Evolutionary conservation across 2,329 filamentous ascomycete species (phyloP), one percentile per base, ranked within the genome.

Genomic region (Periconia macrospinosa): DNA sequence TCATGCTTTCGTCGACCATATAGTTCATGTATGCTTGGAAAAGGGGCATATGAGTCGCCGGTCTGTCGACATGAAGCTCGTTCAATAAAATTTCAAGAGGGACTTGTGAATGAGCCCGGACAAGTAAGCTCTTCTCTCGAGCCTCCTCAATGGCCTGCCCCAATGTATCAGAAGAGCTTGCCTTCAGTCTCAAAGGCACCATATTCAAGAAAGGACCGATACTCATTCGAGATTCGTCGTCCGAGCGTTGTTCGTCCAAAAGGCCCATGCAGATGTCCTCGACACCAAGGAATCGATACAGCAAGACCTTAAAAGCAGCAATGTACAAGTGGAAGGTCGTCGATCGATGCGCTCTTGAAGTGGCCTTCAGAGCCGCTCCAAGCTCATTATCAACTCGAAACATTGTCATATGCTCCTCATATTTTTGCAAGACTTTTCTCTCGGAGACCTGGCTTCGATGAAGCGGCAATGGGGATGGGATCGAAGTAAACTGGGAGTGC

Each of bases 1-100:
- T 13, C 30, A 33, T 33, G 13, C 30, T 33, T 33, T 33, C 30
- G 7, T 33, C 30, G 30, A 33, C 71, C 6, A 77, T 70, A 58
- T 82, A 83, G 62, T 83, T 75, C 40, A 82, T 58, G 18, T 78
- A 74, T 1, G 67, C 73, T 59, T 85, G 82, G 68, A 83, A 83
- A 0, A 84, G 35, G 0, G 82, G 81, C 30, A 57, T 76, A 47
- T 77, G 58, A 0, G 67, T 54, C 0, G 73, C 51, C 0, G 78
- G 77, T 1, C 80, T 66, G 0, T 70, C 57, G 0, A 79, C 69
- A 2, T 70, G 63, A 1, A 84, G 65, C 23, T 79, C 67, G 0
- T 76, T 60, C 0, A 85, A 66, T 0, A 85, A 56, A 0, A 78
- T 66, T 42, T 83, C 77, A 49, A 83, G 81, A 0, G 82, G 83